Base-by-base conservation (phyloP, 306 rosid genomes). In the Cucurbita moschata region DNA sequence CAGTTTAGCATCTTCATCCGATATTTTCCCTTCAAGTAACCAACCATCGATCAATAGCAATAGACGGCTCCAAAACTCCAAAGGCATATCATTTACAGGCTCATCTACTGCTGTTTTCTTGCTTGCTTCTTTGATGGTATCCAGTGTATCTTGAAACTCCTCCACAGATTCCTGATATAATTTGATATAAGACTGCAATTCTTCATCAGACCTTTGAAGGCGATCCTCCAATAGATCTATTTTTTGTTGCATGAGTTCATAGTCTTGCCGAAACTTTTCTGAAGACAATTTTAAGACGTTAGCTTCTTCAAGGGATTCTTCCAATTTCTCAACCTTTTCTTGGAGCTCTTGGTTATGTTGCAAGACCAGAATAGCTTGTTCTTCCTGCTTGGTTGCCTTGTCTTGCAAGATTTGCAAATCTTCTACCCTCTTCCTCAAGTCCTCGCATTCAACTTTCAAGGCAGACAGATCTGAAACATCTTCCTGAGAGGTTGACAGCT, bases 31-130 rank as follows among this genome's bases (percentile, higher is more conserved):
- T 81, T 88, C 99, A 53, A 94, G 81, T 77, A 82, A 72, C 97
- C 97, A 94, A 53, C 99, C 99, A 84, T 94, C 99, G 77, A 94
- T 85, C 60, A 86, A 78, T 77, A 94, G 95, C 79, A 91, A 85
- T 73, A 94, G 72, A 58, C 77, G 82, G 77, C 96, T 94, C 99
- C 97, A 94, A 85, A 88, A 94, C 66, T 94, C 99, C 91, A 84
- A 79, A 10, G 99, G 96, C 96, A 86, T 89, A 83, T 94, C 95
- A 82, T 89, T 85, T 77, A 88, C 88, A 6, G 92, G 96, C 78
- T 84, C 92, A 77, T 84, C 81, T 61, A 75, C 60, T 57, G 79
- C 54, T 80, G 84, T 86, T 83, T 68, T 85, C 85, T 86, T 89
- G 96, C 90, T 89, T 82, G 84, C 91, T 82, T 86, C 90, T 81